Conservation (phyloP, 225 moss, liverwort and hornwort species). For the Marchantia polymorpha region DNA sequence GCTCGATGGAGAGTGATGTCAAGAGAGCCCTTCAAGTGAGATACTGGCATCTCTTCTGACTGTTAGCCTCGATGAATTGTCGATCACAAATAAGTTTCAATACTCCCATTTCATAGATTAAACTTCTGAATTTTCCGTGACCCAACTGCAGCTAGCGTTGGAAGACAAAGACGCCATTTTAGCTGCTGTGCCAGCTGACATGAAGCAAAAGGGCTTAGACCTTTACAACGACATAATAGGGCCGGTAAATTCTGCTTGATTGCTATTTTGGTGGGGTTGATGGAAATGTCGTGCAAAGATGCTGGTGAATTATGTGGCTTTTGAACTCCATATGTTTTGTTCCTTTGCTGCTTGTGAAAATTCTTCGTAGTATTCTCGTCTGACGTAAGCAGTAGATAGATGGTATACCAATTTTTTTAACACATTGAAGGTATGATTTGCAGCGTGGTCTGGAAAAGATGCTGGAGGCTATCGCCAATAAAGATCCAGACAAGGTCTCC, state of each 20-base stretch:
- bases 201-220: constrained; percentile 54
- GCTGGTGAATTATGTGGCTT: background rate
- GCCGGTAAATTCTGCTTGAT: constrained; percentile 26
- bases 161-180: constrained; percentile 75
- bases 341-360: background rate
- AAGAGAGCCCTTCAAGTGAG: constrained; percentile 71
- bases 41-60: background rate
- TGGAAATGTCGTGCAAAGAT: too few relatives aligned
- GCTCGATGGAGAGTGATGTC: constrained; percentile 92
- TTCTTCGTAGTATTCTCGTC: too few relatives aligned
- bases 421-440: background rate
- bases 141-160: constrained; percentile 46
- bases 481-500: constrained; percentile 91
- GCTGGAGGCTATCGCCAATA: constrained; percentile 69
- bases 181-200: constrained; percentile 58
- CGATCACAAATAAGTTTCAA: background rate
- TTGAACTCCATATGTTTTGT: background rate
- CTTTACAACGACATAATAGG: constrained; percentile 65
- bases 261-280: background rate
- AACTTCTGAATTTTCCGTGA: background rate
- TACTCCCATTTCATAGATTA: background rate
- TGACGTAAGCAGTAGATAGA: background rate
- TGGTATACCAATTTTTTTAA: background rate
- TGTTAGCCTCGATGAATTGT: background rate
- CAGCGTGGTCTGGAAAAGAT: constrained; percentile 62